A percentile compares a stretch with the other conserved stretches of the same genome.
Conservation (phyloP, 495 filamentous ascomycete genomes). For the Penicillium odoratum region DNA sequence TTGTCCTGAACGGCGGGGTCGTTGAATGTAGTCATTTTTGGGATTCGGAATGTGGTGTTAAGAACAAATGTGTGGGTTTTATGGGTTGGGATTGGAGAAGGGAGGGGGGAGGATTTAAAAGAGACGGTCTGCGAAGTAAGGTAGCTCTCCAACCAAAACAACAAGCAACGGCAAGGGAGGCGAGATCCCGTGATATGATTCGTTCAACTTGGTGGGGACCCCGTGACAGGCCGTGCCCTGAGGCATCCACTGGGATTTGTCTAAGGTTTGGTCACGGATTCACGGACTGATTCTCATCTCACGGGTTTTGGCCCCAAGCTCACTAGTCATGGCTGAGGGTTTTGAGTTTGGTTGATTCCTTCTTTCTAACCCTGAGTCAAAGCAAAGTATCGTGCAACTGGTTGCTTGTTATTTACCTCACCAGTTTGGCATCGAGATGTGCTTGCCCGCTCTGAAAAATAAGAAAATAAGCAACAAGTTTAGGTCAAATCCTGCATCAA, state of each 20-base stretch:
- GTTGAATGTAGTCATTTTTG: conserved; percentile 39
- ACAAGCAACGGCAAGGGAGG: conserved; percentile 31
- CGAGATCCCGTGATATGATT: conserved; percentile 25
- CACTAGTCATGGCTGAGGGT: too few relatives aligned
- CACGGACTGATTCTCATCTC: too few relatives aligned
- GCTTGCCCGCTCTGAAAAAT: conserved; percentile 52
- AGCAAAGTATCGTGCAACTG: conserved; percentile 40
- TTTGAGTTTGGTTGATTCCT: too few relatives aligned
- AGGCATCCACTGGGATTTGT: neutral
- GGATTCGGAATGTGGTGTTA: conserved; percentile 10
- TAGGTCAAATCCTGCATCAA: conserved; percentile 59
- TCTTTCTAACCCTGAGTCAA: neutral
- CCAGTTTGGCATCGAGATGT: conserved; percentile 56
- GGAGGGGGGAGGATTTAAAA: conserved; percentile 17
- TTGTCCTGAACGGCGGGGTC: conserved; percentile 40
- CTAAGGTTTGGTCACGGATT: neutral
- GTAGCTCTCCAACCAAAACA: conserved; percentile 31
- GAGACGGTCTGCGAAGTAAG: conserved; percentile 30
- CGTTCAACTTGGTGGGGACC: conserved; percentile 17
- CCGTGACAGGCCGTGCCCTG: conserved; percentile 24
- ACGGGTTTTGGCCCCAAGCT: too few relatives aligned
- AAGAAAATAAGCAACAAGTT: conserved; percentile 58
- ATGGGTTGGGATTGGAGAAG: conserved; percentile 6
- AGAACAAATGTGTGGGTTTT: conserved; percentile 2
- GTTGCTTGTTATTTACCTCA: conserved; percentile 52